Base-by-base conservation (phyloP, 345 rosid species). In the Boechera divaricarpa region DNA sequence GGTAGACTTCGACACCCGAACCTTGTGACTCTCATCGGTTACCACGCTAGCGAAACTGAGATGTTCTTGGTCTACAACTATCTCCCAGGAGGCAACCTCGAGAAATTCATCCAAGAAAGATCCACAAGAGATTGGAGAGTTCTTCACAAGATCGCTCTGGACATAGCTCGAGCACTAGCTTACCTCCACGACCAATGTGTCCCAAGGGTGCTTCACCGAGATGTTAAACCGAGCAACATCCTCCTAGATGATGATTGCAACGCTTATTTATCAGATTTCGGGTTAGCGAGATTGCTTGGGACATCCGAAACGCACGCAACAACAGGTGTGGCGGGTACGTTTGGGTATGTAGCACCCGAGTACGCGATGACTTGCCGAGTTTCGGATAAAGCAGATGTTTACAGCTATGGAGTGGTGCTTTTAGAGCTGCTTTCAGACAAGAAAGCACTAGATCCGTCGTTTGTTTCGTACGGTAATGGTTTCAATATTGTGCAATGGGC, bases 291-390 rank as follows among this genome's bases (percentile, higher is more conserved):
- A 79, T 90, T 94, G 38, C 80, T 94, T 6, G 98, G 97, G 69
- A 87, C 97, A n/a, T 94, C 97, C 0, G 96, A 94, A 63, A 91
- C 98, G 16, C 98, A 94, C 70, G 98, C 97, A 5, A 94, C 98
- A 0, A 94, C 97, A 0, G 98, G 96, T 0, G 98, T 94, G 21
- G 98, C 98, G 1, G 98, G 98, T 26, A 94, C 98, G 8, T 94
- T 91, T 7, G 98, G 98, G 2, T 94, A 93, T 60, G 98, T 93
- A 42, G 98, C 98, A 3, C 98, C 98, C 1, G 98, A 91, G 76
- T 93, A 93, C 64, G 98, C 98, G 1, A 91, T 91, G 96, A 94
- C 98, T 3, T 94, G 98, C 70, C 90, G 97, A 10, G 98, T 94
- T 44, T 94, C 98, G 3, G 98, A 94, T 6, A 94, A 94, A 84